phyloP scores from a whole-genome alignment of 2,329 filamentous ascomycete genomes.

The Alternaria burnsii region DNA sequence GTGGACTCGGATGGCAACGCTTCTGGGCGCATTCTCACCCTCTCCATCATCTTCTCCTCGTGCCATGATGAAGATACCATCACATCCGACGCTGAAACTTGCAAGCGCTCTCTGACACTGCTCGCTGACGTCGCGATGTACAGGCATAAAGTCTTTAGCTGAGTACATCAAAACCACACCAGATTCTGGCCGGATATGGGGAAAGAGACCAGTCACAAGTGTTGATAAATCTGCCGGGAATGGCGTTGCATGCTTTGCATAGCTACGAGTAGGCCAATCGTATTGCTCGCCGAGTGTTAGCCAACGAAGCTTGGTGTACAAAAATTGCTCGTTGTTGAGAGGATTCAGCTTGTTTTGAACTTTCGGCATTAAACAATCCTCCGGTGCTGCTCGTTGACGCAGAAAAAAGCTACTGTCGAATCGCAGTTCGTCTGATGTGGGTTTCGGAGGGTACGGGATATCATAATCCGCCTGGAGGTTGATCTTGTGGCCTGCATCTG shows the following conservation, averaged over 20 bases:
- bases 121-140: conserved; percentile 95
- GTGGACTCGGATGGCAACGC: conserved; percentile 61
- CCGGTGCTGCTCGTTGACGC: conserved; percentile 37
- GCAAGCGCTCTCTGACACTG: conserved; percentile 81
- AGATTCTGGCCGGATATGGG: conserved; percentile 81
- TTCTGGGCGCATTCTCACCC: conserved; percentile 40
- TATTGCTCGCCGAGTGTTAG: conserved; percentile 95
- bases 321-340: conserved; percentile 73
- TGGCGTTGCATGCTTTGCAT: conserved; percentile 72
- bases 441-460: conserved; percentile 65
- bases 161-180: conserved; percentile 95
- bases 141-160: conserved; percentile 88
- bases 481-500: conserved; percentile 77
- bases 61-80: conserved; percentile 83
- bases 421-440: conserved; percentile 44
- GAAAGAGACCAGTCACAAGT: conserved; percentile 77
- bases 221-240: conserved; percentile 79
- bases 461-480: conserved; percentile 86
- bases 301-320: conserved; percentile 88
- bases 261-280: conserved; percentile 90
- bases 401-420: conserved; percentile 47
- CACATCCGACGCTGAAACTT: conserved; percentile 89
- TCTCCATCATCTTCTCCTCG: conserved; percentile 50
- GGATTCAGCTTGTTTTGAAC: conserved; percentile 76
- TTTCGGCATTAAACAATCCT: conserved; percentile 63